Base-by-base conservation (phyloP, 2,329 filamentous ascomycete species). In the Cordyceps javanica region DNA sequence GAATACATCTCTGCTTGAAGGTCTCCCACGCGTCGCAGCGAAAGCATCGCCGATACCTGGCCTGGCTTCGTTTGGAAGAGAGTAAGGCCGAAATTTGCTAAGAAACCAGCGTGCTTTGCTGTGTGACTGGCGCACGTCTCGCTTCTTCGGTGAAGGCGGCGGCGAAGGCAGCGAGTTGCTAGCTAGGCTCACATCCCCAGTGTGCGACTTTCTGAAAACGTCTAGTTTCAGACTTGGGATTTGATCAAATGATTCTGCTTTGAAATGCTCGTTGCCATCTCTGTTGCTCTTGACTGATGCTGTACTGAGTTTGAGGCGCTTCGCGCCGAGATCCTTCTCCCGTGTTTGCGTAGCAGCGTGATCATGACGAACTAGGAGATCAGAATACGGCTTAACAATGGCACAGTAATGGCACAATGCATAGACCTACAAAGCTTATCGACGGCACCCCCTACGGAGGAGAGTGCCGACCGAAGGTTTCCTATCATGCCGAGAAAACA, bases 401-500 rank as follows among this genome's bases (percentile, higher is more conserved):
- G n/a, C n/a, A n/a, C n/a, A 9, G 14, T 11, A 28, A 5, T 23
- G 19, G 23, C 1, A 3, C 4, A 28, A 11, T 1, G 9, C 3
- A n/a, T 8, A 3, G 8, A 36, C 55, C n/a, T 51, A 57, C 55
- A 45, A 5, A 57, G 11, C 28, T 38, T 57, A 13, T 50, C 14
- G 5, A 57, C 55, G 55, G 46, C 46, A 32, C 30, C 46, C 25
- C 48, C 55, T 19, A 56, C 25, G 5, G 42, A 48, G 23, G 44
- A 48, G 42, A 50, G 23, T 44, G 38, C 55, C 55, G 55, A 57
- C 19, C 46, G 55, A 51, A 57, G 23, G 11, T 25, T 57, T n/a
- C 23, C 34, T 51, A 57, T 51, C 55, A 57, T 57, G 19, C 46
- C 38, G 28, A 28, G 25, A 48, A 13, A 50, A 56, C n/a, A 51